Base-by-base conservation (phyloP, 2,329 filamentous ascomycete genomes). In the Ophiocordyceps camponoti-floridani region DNA sequence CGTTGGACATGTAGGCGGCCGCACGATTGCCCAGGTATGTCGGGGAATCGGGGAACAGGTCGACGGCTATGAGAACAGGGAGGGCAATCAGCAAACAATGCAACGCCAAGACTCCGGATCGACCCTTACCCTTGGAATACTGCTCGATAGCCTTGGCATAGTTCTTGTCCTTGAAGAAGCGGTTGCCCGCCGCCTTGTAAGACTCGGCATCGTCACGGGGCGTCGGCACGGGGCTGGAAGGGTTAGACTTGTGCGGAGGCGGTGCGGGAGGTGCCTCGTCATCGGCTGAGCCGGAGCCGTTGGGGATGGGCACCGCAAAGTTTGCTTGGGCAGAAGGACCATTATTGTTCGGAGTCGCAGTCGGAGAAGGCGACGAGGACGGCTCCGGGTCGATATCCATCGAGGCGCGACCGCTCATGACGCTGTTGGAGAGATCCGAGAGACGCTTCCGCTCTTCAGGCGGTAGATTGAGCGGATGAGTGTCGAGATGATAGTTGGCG, bases 1-100 rank as follows among this genome's bases (percentile, higher is more conserved):
- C 80, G 47, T 85, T 84, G 44, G 85, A 85, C 72, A 98, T 94
- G 67, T 84, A 86, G 33, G 91, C 91, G 28, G 91, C 91, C 37
- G 91, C 88, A 56, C 91, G 82, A 70, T 98, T 98, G 61, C 85
- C 89, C 51, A 94, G 75, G 63, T 94, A 96, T 41, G 87, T 94
- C 33, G 88, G 70, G 44, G 88, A 93, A 54, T 79, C 72, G 45
- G 88, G 88, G 56, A 89, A 80, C 50, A 89, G 75, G 54, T 91
- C 83, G 56, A 98, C 83, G 49, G 91, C 91, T 45, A n/a, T n/a
- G n/a, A n/a, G n/a, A n/a, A n/a, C n/a, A n/a, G n/a, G n/a, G n/a
- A n/a, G n/a, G n/a, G n/a, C n/a, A n/a, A n/a, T n/a, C n/a, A n/a
- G n/a, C n/a, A n/a, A n/a, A n/a, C n/a, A n/a, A n/a, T n/a, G n/a